A percentile compares a stretch with the other conserved stretches of the same genome.
Evolutionary conservation across 2,329 filamentous ascomycete species (phyloP).

Genomic region (Cordyceps tenuipes): DNA sequence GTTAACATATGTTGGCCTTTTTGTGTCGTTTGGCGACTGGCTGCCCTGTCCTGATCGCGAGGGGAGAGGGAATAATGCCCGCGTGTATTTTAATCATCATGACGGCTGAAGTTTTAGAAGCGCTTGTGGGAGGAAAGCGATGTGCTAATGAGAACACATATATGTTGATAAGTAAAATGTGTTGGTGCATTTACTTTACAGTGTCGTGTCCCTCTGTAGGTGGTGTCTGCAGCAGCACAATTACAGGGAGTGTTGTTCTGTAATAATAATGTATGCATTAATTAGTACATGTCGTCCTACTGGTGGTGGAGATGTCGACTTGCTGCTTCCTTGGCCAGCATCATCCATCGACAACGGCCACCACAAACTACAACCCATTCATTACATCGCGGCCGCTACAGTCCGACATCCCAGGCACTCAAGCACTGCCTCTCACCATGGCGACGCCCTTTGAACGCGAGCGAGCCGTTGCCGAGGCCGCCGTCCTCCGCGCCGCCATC

Average conservation of each 20-base stretch:
- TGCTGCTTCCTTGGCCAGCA: too few relatives aligned
- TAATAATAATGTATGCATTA: too few relatives aligned
- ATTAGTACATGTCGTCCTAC: too few relatives aligned
- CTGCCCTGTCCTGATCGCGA: not conserved
- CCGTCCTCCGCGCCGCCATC: conserved; percentile 47
- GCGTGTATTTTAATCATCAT: conserved; percentile 1
- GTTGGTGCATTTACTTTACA: too few relatives aligned
- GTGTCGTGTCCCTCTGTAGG: too few relatives aligned
- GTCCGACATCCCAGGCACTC: not conserved
- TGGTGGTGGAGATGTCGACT: too few relatives aligned
- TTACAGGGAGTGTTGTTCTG: not conserved
- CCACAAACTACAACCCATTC: not conserved
- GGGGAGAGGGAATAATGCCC: not conserved
- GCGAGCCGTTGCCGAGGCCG: conserved; percentile 29
- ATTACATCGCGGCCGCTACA: not conserved
- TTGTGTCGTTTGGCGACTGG: not conserved
- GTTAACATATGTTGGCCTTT: conserved; percentile 6
- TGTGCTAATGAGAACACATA: not conserved
- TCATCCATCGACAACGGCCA: not conserved
- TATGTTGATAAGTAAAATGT: too few relatives aligned
- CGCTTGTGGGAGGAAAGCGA: conserved; percentile 1
- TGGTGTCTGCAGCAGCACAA: not conserved
- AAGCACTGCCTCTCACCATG: conserved; percentile 12
- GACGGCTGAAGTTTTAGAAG: conserved; percentile 2
- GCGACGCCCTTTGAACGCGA: conserved; percentile 20